These are phyloP conservation scores for Ilex aquifolium DNA, from an alignment of 257 asterid species.

Conservation along the genomic window DNA sequence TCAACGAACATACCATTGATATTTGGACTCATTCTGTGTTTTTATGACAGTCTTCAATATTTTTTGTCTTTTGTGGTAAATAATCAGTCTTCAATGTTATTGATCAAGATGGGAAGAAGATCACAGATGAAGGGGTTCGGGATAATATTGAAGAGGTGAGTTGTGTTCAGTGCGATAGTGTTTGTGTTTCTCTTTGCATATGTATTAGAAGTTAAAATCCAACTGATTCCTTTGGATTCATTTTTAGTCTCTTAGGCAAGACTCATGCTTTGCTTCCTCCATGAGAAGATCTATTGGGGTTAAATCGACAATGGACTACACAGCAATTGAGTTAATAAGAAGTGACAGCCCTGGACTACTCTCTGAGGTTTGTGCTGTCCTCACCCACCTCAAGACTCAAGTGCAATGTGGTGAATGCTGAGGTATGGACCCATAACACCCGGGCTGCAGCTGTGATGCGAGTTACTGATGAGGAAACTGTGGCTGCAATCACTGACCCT, in stretches of 20 bases:
- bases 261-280: background rate
- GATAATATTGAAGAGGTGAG: constrained; percentile 68
- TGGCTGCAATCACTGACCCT: background rate
- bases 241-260: background rate
- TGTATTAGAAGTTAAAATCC: no score
- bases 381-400: background rate
- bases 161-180: background rate
- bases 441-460: background rate
- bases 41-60: constrained; percentile 11
- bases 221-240: background rate
- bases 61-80: background rate
- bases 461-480: background rate
- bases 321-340: background rate
- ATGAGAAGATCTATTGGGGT: background rate
- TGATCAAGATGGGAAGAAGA: constrained; percentile 71
- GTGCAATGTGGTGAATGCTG: background rate
- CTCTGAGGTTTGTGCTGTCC: background rate
- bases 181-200: background rate
- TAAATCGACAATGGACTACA: background rate
- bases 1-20: background rate
- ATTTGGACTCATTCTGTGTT: background rate
- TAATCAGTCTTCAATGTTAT: constrained; percentile 79
- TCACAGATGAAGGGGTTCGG: constrained; percentile 44
- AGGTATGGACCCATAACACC: background rate
- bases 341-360: background rate